phyloP scores from a whole-genome alignment of 2,329 filamentous ascomycete genomes.

The Colletotrichum horii region DNA sequence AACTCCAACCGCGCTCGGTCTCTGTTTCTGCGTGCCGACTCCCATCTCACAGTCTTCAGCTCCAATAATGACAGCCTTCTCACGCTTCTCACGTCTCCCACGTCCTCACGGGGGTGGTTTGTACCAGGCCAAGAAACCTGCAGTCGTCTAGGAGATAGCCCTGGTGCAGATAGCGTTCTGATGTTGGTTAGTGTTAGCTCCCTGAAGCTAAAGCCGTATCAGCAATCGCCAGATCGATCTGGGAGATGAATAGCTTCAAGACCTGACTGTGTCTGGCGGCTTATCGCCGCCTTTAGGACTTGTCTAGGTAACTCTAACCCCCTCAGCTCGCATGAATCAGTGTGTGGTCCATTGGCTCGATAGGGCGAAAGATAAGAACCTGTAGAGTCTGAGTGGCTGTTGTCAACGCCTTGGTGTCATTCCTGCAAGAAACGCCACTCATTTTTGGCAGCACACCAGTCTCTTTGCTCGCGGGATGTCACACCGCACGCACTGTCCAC shows the following conservation, averaged over 20 bases:
- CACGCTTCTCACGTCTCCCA: neutral
- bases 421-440: neutral
- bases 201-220: neutral
- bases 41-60: neutral
- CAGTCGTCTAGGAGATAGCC: neutral
- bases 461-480: neutral
- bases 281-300: neutral
- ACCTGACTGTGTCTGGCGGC: neutral
- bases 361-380: constrained; percentile 2
- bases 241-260: neutral
- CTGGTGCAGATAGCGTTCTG: neutral
- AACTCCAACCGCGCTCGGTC: neutral
- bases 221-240: neutral
- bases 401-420: neutral
- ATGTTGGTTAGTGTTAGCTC: neutral
- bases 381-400: neutral
- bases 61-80: neutral
- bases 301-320: neutral
- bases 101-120: neutral
- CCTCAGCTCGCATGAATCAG: neutral
- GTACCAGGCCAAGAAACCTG: neutral
- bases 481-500: neutral
- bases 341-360: neutral
- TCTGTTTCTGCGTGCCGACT: neutral
- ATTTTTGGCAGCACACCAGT: neutral